phyloP scores from a whole-genome alignment of 768 basidiomycete species.

The Mycena venus region DNA sequence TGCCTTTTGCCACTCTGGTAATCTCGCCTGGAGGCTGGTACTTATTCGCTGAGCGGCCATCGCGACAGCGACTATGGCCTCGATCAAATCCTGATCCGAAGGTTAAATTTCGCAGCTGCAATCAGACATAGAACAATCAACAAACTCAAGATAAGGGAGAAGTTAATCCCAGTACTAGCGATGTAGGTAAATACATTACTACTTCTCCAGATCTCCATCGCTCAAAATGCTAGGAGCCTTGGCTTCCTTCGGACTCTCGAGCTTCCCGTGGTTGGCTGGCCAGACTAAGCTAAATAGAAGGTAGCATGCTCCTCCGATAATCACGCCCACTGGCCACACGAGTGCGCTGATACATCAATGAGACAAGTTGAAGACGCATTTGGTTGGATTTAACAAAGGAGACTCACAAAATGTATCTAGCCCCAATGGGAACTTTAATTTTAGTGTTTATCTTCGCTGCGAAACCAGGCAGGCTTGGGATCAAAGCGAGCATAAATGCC shows the following conservation, averaged over 20 bases:
- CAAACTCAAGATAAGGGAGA: too few species aligned
- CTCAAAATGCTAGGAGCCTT: background rate
- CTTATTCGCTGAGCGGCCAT: too few species aligned
- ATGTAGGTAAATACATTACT: slow-evolving; percentile 23
- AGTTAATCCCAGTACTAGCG: slow-evolving; percentile 6
- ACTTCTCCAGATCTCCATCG: slow-evolving; percentile 19
- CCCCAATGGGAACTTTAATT: slow-evolving; percentile 10
- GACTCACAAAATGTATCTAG: slow-evolving; percentile 29
- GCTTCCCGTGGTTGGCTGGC: background rate
- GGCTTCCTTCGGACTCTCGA: background rate
- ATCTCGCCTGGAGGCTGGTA: too few species aligned
- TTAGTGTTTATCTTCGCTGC: slow-evolving; percentile 14
- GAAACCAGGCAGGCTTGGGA: slow-evolving; percentile 34
- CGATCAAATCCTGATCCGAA: too few species aligned
- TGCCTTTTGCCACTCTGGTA: too few species aligned
- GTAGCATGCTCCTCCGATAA: slow-evolving; percentile 21
- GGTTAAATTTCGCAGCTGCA: too few species aligned
- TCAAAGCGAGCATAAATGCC: slow-evolving; percentile 27
- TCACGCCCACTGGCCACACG: slow-evolving; percentile 35
- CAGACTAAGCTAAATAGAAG: slow-evolving; percentile 21
- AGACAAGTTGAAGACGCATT: background rate
- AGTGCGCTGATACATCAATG: background rate
- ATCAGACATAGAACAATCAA: too few species aligned
- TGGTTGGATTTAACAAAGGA: background rate
- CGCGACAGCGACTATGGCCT: too few species aligned